Conservation (phyloP, 2,329 filamentous ascomycete species). For the Apiospora rasikravindrae region DNA sequence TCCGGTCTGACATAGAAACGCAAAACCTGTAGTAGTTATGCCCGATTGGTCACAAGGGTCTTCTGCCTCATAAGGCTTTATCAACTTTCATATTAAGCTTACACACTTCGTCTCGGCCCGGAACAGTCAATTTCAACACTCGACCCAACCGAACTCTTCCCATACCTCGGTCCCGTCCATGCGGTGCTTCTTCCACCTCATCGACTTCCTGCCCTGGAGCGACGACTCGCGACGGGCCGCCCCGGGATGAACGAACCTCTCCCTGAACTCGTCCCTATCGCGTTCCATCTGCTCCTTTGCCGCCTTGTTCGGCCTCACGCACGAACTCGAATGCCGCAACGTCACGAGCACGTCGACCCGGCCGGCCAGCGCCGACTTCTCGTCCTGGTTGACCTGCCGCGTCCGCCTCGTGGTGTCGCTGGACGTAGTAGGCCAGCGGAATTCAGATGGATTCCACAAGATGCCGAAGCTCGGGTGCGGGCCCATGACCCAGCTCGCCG, state of each 20-base stretch:
- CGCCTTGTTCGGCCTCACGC: neutral
- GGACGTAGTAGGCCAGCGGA: neutral
- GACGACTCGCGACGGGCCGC: neutral
- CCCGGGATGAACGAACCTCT: neutral
- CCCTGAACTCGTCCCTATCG: neutral
- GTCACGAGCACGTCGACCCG: neutral
- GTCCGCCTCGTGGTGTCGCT: neutral
- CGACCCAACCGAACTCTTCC: neutral
- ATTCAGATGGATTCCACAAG: neutral
- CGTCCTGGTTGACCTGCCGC: neutral
- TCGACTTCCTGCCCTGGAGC: neutral
- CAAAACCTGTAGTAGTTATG: no score
- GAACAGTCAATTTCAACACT: neutral
- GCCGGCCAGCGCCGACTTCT: neutral
- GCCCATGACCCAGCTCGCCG: neutral
- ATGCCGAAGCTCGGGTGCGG: neutral
- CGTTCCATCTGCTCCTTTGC: neutral
- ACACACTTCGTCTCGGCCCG: neutral
- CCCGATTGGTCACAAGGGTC: no score
- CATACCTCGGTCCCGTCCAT: neutral
- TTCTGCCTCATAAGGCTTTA: no score
- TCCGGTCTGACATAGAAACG: no score
- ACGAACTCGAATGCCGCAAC: neutral
- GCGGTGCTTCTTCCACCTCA: neutral
- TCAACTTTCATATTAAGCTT: neutral